Conservation (phyloP, 1,284 basidiomycete genomes). For the Irpex rosettiformis region DNA sequence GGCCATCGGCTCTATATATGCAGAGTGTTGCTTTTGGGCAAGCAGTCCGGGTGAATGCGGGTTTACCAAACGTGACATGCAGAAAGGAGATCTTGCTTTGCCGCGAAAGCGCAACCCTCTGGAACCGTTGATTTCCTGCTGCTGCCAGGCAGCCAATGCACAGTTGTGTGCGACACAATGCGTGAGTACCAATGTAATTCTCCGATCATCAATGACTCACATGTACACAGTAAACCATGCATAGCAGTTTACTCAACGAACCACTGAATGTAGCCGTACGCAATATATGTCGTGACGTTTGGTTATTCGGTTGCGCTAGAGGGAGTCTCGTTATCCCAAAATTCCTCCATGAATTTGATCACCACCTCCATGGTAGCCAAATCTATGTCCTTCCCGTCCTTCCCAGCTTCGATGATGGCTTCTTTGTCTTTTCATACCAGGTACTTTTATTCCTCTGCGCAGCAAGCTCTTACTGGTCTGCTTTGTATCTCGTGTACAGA, state of each 20-base stretch:
- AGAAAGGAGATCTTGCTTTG: neutral
- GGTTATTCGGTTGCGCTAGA: neutral
- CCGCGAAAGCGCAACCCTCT: neutral
- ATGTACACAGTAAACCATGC: neutral
- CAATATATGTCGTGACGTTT: neutral
- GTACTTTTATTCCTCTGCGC: neutral
- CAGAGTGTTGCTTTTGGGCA: neutral
- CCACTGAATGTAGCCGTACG: too few species aligned
- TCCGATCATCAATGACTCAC: too few species aligned
- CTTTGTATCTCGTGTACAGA: constrained; percentile 1
- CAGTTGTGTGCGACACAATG: neutral
- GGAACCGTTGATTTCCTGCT: neutral
- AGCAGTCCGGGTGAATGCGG: neutral
- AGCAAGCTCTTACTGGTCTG: constrained; percentile 9
- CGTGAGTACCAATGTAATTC: neutral
- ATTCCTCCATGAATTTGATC: constrained; percentile 11
- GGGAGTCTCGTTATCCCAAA: constrained; percentile 1
- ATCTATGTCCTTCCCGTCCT: neutral
- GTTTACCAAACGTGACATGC: neutral
- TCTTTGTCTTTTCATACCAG: constrained; percentile 9
- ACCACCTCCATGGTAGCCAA: constrained; percentile 1
- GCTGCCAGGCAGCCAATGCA: neutral
- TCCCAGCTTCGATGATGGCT: constrained; percentile 5
- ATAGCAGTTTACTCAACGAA: neutral
- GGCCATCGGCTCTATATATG: neutral